These are phyloP conservation scores for Yarrowia osloensis DNA, from an alignment of 805 yeast species.

Conservation along the genomic window DNA sequence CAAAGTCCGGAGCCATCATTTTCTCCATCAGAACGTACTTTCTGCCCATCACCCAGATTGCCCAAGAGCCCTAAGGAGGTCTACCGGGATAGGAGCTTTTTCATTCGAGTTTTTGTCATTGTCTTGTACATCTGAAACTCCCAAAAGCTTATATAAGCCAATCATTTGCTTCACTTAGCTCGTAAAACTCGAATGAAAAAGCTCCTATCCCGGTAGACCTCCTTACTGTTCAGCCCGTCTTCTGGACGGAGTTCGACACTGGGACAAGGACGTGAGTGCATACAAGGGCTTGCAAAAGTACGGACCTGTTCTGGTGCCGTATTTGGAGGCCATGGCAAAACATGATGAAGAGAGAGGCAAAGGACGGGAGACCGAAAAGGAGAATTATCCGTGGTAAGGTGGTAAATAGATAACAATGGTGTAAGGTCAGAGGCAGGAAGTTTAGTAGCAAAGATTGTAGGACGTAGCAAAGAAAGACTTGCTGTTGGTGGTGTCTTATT, in stretches of 20 bases:
- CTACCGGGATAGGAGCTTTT: too few relatives aligned
- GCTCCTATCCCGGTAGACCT: too few relatives aligned
- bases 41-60: slow-evolving; percentile 3
- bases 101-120: too few relatives aligned
- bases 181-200: too few relatives aligned
- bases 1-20: slow-evolving; percentile 1
- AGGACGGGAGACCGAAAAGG: slow-evolving; percentile 4
- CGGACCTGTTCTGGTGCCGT: slow-evolving; percentile 57
- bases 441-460: too few relatives aligned
- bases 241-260: slow-evolving; percentile 57
- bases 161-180: too few relatives aligned
- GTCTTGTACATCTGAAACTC: too few relatives aligned
- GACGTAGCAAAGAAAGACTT: too few relatives aligned
- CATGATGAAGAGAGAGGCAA: slow-evolving; percentile 44
- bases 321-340: slow-evolving; percentile 50
- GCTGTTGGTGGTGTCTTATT: too few relatives aligned
- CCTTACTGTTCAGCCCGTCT: slow-evolving; percentile 6
- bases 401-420: not conserved
- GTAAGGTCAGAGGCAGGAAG: too few relatives aligned
- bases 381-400: slow-evolving; percentile 13
- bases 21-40: slow-evolving; percentile 14
- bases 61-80: slow-evolving; percentile 2
- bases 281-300: slow-evolving; percentile 62
- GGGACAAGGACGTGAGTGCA: slow-evolving; percentile 61
- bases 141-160: too few relatives aligned